Conservation (phyloP, 495 filamentous ascomycete genomes). For the Xylaria telfairii region DNA sequence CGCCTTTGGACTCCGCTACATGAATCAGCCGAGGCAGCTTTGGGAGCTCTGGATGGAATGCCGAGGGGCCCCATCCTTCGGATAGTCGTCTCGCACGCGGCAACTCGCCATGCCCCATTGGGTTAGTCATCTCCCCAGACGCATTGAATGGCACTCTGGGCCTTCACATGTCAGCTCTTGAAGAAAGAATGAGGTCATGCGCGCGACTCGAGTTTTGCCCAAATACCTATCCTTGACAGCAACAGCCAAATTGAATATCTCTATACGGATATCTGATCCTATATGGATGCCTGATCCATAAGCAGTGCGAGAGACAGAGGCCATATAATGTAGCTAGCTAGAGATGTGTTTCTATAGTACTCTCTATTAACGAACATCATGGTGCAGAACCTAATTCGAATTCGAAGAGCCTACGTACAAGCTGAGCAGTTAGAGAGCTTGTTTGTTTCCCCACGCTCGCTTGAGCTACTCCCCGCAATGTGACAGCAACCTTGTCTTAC, state of each 20-base stretch:
- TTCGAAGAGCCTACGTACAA: neutral
- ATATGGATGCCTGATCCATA: neutral
- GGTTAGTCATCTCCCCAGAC: conserved; percentile 12
- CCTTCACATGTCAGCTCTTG: conserved; percentile 22
- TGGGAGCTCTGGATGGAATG: conserved; percentile 38
- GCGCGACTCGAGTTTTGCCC: conserved; percentile 21
- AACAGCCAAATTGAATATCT: neutral
- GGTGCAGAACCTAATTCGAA: neutral
- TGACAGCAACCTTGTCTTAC: neutral
- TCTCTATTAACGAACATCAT: neutral
- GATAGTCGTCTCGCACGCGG: conserved; percentile 8
- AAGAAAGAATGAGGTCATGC: conserved; percentile 37
- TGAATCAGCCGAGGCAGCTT: conserved; percentile 44
- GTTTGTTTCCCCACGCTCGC: conserved; percentile 1
- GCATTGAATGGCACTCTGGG: neutral
- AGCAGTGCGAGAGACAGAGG: neutral
- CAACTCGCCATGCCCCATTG: conserved; percentile 9
- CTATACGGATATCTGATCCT: neutral
- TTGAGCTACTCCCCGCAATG: neutral
- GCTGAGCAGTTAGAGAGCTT: neutral
- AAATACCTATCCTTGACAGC: neutral
- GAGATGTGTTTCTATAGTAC: neutral
- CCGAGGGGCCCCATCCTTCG: conserved; percentile 33
- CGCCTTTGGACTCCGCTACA: conserved; percentile 36
- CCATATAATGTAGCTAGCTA: neutral